These are phyloP conservation scores for Gaertneriomyces semiglobifer DNA, from an alignment of 192 early-diverging fungal genomes.

Conservation along the genomic window DNA sequence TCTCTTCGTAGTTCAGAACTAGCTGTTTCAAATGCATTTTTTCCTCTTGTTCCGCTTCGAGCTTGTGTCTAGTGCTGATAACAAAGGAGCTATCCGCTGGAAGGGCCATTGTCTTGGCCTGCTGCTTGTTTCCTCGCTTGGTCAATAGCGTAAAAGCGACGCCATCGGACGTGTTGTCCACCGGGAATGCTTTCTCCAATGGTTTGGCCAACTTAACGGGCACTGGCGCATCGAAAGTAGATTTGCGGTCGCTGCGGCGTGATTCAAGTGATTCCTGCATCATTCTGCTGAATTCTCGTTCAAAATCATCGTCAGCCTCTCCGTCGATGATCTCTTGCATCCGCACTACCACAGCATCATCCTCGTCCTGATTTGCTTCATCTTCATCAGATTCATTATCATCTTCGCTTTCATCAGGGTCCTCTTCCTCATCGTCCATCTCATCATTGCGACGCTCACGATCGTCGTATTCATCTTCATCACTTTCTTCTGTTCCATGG, in stretches of 20 bases:
- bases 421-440: constrained; percentile 27
- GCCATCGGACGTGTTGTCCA: constrained; percentile 6
- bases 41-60: constrained; percentile 84
- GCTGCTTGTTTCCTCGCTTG: constrained; percentile 82
- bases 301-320: constrained; percentile 84
- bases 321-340: constrained; percentile 58
- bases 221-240: constrained; percentile 84
- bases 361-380: constrained; percentile 56
- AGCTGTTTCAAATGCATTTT: constrained; percentile 85
- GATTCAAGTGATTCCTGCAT: constrained; percentile 87
- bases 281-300: constrained; percentile 83
- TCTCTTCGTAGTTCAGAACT: constrained; percentile 86
- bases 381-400: constrained; percentile 47
- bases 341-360: constrained; percentile 65
- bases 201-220: constrained; percentile 53
- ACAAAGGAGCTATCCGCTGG: constrained; percentile 82
- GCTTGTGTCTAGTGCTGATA: constrained; percentile 73
- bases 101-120: constrained; percentile 70
- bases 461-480: constrained; percentile 46
- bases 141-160: constrained; percentile 79
- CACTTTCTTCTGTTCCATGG: constrained; percentile 35
- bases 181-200: neutral
- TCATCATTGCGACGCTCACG: constrained; percentile 39
- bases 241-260: constrained; percentile 75
- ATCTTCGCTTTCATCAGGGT: constrained; percentile 39